phyloP scores from a whole-genome alignment of 306 rosid genomes.

The Chamaecrista fasciculata region DNA sequence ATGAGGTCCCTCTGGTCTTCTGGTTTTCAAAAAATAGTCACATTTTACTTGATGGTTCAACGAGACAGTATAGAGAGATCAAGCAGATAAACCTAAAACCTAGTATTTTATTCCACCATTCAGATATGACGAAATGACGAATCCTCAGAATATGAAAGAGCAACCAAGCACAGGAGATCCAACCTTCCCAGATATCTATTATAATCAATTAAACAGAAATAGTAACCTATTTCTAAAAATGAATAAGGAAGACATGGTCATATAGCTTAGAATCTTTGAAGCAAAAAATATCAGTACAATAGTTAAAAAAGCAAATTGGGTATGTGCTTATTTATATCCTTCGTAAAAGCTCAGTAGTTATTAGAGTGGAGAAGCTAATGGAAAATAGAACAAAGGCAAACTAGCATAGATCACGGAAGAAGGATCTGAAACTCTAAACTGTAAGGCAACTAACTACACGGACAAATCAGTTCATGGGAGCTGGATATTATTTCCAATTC shows the following conservation, averaged over 20 bases:
- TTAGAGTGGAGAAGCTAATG: not conserved
- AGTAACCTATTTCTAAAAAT: conserved; percentile 4
- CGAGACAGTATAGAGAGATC: not conserved
- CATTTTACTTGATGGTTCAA: not conserved
- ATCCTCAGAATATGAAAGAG: not conserved
- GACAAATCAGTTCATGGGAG: conserved; percentile 10
- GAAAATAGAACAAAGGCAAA: conserved; percentile 5
- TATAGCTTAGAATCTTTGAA: not conserved
- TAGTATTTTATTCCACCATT: not conserved
- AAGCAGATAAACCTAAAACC: not conserved
- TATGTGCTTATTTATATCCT: not conserved
- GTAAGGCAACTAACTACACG: not conserved
- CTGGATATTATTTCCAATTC: conserved; percentile 1
- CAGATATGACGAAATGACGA: not conserved
- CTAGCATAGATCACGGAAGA: not conserved
- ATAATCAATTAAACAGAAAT: conserved; percentile 2
- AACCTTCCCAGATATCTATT: not conserved
- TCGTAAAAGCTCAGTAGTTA: not conserved
- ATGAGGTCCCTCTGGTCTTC: not conserved
- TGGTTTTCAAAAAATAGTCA: not conserved
- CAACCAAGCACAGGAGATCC: not conserved
- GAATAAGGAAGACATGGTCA: not conserved
- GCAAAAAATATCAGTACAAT: not conserved
- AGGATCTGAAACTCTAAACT: not conserved
- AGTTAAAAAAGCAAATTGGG: not conserved